A percentile compares a stretch with the other conserved stretches of the same genome.
Evolutionary conservation across 2,329 filamentous ascomycete genomes (phyloP).

Genomic region (Trichothecium sympodiale): DNA sequence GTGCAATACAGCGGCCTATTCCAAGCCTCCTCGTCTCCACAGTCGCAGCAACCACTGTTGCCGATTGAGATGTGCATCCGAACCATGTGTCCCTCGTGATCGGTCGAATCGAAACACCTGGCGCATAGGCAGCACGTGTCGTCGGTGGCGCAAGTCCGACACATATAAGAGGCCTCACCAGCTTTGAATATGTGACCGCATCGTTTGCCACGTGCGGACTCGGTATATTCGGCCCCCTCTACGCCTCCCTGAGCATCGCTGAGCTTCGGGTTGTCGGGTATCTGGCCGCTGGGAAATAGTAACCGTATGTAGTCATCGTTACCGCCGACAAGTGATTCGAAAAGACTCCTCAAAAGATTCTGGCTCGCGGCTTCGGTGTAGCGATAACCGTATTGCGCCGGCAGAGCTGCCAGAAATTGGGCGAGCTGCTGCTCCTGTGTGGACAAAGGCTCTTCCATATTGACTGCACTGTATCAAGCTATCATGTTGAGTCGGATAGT

Average conservation of each 20-base stretch:
- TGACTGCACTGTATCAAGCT: slow-evolving; percentile 6
- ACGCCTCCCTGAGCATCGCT: slow-evolving; percentile 82
- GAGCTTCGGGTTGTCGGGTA: slow-evolving; percentile 60
- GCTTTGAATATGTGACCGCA: slow-evolving; percentile 96
- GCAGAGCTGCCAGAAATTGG: slow-evolving; percentile 68
- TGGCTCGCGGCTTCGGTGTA: slow-evolving; percentile 62
- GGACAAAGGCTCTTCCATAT: slow-evolving; percentile 44
- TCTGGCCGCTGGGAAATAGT: slow-evolving; percentile 70
- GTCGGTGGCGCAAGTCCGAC: slow-evolving; percentile 87
- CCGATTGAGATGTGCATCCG: slow-evolving; percentile 79
- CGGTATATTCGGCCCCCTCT: slow-evolving; percentile 89
- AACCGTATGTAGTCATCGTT: slow-evolving; percentile 62
- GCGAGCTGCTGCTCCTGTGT: slow-evolving; percentile 75
- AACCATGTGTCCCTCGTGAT: slow-evolving; percentile 88
- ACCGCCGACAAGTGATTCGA: slow-evolving; percentile 73
- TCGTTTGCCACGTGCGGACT: slow-evolving; percentile 79
- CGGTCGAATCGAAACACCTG: slow-evolving; percentile 87
- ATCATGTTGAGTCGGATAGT: slow-evolving; percentile 1
- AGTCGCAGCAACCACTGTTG: slow-evolving; percentile 95
- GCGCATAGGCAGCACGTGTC: slow-evolving; percentile 94
- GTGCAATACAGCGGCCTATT: slow-evolving; percentile 77
- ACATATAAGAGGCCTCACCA: slow-evolving; percentile 88
- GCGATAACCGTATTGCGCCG: slow-evolving; percentile 59
- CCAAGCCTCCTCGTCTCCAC: slow-evolving; percentile 94
- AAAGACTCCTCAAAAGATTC: slow-evolving; percentile 68